Percentiles rank a stretch among this genome's conserved stretches.
Conservation (phyloP, 2,329 filamentous ascomycete genomes). For the Tolypocladium tundrense region DNA sequence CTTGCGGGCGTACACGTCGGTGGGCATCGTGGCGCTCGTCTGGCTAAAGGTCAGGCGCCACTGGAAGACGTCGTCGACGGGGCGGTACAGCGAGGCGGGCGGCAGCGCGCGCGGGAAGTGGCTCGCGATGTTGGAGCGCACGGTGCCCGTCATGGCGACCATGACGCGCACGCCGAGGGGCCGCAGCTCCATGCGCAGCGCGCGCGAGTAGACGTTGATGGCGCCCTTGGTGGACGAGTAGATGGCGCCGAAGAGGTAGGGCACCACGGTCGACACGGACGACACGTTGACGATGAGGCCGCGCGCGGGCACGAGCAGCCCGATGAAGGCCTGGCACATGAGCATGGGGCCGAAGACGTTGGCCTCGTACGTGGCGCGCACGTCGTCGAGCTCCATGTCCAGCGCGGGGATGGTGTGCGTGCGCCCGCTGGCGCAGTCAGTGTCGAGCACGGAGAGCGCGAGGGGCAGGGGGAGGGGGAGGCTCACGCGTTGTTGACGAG, state of each 20-base stretch:
- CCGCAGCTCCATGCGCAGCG: slow-evolving; percentile 40
- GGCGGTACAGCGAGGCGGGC: slow-evolving; percentile 34
- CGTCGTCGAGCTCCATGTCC: slow-evolving; percentile 41
- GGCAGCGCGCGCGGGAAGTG: slow-evolving; percentile 31
- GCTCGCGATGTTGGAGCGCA: slow-evolving; percentile 38
- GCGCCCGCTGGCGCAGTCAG: slow-evolving; percentile 28
- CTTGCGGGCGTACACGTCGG: not conserved
- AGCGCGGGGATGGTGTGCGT: slow-evolving; percentile 40
- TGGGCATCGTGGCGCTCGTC: slow-evolving; percentile 24
- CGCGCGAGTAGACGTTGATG: slow-evolving; percentile 41
- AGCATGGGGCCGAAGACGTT: slow-evolving; percentile 50
- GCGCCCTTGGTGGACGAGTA: slow-evolving; percentile 49
- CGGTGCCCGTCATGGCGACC: slow-evolving; percentile 44
- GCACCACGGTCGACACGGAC: slow-evolving; percentile 37
- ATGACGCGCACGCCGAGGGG: slow-evolving; percentile 47
- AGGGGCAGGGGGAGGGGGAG: not conserved
- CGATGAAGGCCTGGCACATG: slow-evolving; percentile 39
- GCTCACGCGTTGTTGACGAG: slow-evolving; percentile 50
- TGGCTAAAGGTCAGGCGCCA: slow-evolving; percentile 37
- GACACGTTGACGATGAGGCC: slow-evolving; percentile 47
- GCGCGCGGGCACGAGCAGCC: slow-evolving; percentile 36
- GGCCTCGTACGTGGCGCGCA: slow-evolving; percentile 43
- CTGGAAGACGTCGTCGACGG: slow-evolving; percentile 34
- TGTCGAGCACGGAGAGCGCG: not conserved
- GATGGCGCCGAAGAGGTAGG: slow-evolving; percentile 42